Conservation (phyloP, 495 filamentous ascomycete species). For the Chaetomidium leptoderma region DNA sequence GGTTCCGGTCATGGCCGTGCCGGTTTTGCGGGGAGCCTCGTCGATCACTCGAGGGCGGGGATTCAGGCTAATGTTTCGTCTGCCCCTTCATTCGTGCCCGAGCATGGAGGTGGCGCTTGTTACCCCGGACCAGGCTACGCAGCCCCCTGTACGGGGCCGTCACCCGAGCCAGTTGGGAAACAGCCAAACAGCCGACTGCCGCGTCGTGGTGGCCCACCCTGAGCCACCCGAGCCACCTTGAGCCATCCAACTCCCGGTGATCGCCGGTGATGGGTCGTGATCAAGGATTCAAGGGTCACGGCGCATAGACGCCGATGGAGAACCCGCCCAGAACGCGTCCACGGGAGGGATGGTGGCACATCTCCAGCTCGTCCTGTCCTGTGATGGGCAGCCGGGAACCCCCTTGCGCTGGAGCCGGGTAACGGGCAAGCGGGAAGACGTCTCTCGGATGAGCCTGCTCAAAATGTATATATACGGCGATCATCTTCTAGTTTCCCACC, state of each 20-base stretch:
- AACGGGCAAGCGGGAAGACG: background rate
- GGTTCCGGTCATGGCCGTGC: constrained; percentile 5
- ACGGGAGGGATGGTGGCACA: background rate
- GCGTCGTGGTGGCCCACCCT: background rate
- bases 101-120: background rate
- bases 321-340: background rate
- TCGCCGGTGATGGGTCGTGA: background rate
- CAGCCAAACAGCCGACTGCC: background rate
- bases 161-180: background rate
- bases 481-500: background rate
- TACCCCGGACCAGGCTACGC: constrained; percentile 6
- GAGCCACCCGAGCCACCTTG: too few species aligned
- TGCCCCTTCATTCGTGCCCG: constrained; percentile 7
- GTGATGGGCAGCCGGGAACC: background rate
- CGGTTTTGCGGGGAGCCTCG: background rate
- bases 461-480: background rate
- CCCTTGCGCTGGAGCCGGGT: background rate
- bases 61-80: constrained; percentile 6
- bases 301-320: background rate
- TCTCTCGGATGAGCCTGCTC: background rate
- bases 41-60: background rate
- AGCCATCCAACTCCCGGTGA: too few species aligned
- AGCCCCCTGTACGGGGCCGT: background rate
- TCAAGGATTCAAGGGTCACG: background rate
- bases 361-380: too few species aligned